These are phyloP conservation scores for Agrocybe praecox DNA, from an alignment of 768 basidiomycete species.

Conservation along the genomic window DNA sequence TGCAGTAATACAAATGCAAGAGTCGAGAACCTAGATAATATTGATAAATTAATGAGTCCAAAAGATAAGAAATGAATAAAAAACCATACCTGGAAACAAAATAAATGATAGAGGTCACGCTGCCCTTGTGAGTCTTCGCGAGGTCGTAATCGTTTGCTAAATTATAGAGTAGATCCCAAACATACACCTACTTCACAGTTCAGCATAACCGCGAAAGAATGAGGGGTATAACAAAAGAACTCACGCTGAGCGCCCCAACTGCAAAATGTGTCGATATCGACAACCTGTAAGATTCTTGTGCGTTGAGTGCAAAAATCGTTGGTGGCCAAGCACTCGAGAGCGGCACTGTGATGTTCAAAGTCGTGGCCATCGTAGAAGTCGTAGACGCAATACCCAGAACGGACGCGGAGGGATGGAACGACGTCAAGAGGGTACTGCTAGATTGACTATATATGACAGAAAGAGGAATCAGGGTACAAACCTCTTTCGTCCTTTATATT, in stretches of 20 bases:
- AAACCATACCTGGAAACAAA: constrained; percentile 1
- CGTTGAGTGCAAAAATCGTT: background rate
- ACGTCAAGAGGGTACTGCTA: background rate
- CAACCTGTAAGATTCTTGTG: background rate
- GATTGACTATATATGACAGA: background rate
- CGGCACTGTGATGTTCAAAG: background rate
- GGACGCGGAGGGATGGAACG: background rate
- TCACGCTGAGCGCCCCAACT: constrained; percentile 2
- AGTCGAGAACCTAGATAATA: background rate
- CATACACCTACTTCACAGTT: background rate
- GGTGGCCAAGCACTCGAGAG: background rate
- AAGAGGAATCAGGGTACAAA: background rate
- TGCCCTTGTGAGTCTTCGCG: background rate
- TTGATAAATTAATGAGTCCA: background rate
- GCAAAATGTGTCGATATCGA: constrained; percentile 1
- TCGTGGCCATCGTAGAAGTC: background rate
- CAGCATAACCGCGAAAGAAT: background rate
- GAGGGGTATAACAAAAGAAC: background rate
- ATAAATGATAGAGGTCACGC: constrained; percentile 1
- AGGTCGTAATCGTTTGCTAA: constrained; percentile 1
- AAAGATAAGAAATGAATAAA: background rate
- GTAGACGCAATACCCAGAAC: background rate
- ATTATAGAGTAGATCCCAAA: constrained; percentile 8
- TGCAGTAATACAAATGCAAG: background rate
- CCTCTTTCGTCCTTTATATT: background rate